These are phyloP conservation scores for Knufia petricola DNA, from an alignment of 2,329 filamentous ascomycete genomes.

Conservation along the genomic window DNA sequence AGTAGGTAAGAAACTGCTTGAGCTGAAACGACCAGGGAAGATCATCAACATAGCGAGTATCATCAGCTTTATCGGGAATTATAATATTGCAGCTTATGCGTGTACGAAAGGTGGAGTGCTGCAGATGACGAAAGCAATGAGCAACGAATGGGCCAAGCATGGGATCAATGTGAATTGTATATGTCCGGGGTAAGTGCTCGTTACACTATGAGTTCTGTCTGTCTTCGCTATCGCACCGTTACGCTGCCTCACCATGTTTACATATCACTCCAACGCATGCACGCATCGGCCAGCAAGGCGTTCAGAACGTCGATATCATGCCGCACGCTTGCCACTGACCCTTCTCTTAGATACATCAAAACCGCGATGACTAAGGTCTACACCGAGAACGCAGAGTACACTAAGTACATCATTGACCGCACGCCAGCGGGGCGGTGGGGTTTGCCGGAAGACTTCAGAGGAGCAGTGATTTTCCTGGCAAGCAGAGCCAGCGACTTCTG, in stretches of 20 bases:
- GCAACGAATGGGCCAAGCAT: conserved; percentile 71
- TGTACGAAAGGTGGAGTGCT: conserved; percentile 75
- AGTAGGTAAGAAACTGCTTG: conserved; percentile 67
- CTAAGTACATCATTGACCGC: conserved; percentile 62
- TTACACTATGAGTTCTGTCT: no score
- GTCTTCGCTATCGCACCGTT: neutral
- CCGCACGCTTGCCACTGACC: no score
- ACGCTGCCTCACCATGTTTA: neutral
- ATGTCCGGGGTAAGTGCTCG: conserved; percentile 11
- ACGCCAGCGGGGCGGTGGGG: conserved; percentile 83
- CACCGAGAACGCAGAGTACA: conserved; percentile 58
- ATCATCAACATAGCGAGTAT: conserved; percentile 81
- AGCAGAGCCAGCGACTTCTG: conserved; percentile 70
- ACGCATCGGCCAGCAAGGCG: no score
- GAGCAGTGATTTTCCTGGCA: conserved; percentile 66
- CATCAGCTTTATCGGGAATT: conserved; percentile 71
- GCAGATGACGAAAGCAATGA: conserved; percentile 73
- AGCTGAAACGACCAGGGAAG: conserved; percentile 15
- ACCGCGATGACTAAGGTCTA: conserved; percentile 86
- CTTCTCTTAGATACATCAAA: conserved; percentile 65
- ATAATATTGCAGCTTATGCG: conserved; percentile 80
- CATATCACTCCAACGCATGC: conserved; percentile 40
- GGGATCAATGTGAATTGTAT: conserved; percentile 56
- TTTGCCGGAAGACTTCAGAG: conserved; percentile 77
- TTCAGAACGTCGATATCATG: no score